Conservation (phyloP, 176 grass and related monocot genomes). For the Oryza punctata region DNA sequence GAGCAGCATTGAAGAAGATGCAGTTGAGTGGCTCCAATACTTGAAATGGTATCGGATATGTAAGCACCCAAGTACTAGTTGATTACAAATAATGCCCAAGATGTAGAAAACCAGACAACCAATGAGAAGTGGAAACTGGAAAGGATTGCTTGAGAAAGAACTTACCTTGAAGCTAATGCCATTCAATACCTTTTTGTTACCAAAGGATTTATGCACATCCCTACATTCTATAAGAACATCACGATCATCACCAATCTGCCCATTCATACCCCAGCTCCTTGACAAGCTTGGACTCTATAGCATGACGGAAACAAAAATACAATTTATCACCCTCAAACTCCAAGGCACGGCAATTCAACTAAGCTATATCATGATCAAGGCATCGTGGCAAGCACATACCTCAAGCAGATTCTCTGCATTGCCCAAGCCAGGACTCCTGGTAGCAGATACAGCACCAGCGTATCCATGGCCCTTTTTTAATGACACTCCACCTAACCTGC, state of each 20-base stretch:
- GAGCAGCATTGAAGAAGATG: not conserved
- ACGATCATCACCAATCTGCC: conserved; percentile 43
- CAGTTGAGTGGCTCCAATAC: not conserved
- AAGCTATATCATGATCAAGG: conserved; percentile 2
- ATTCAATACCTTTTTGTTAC: conserved; percentile 80
- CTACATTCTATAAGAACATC: conserved; percentile 89
- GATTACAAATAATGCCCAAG: not conserved
- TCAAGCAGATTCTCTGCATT: conserved; percentile 43
- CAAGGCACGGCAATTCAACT: not conserved
- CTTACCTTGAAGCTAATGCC: conserved; percentile 92
- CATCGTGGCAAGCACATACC: conserved; percentile 36
- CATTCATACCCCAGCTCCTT: conserved; percentile 42
- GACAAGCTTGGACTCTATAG: conserved; percentile 60
- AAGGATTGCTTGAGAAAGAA: conserved; percentile 14
- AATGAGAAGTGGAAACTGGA: not conserved
- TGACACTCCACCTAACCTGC: conserved; percentile 38
- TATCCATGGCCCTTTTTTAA: conserved; percentile 15
- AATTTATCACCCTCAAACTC: conserved; percentile 15
- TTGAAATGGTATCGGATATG: not conserved
- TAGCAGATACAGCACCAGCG: conserved; percentile 21
- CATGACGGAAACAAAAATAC: not conserved
- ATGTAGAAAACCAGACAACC: not conserved
- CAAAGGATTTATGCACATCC: conserved; percentile 93
- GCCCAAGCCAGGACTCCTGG: conserved; percentile 51
- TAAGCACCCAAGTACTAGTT: not conserved